Evolutionary conservation across 345 rosid genomes (phyloP).

Genomic region (Mangifera indica): DNA sequence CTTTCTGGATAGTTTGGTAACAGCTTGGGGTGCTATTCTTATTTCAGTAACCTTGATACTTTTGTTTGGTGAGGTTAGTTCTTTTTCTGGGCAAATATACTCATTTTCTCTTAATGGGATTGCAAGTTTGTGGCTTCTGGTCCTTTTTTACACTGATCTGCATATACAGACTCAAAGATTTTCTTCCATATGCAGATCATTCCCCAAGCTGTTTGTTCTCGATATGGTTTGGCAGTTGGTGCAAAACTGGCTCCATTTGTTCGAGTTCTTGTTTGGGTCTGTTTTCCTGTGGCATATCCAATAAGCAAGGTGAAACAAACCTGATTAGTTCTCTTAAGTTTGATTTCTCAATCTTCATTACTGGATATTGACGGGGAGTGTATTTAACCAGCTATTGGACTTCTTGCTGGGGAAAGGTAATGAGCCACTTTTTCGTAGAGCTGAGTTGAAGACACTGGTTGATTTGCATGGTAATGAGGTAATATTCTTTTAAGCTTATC

Average conservation of each 20-base stretch:
- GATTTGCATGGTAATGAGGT: conserved; percentile 73
- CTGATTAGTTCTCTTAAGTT: neutral
- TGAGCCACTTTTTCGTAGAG: conserved; percentile 58
- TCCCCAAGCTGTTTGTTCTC: conserved; percentile 60
- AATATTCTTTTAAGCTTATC: neutral
- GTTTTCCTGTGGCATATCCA: conserved; percentile 69
- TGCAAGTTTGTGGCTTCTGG: no score
- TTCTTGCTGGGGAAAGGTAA: conserved; percentile 50
- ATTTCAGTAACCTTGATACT: conserved; percentile 64
- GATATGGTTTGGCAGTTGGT: conserved; percentile 62
- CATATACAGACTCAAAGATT: neutral
- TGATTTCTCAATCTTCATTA: neutral
- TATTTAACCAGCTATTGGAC: conserved; percentile 45
- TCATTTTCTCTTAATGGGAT: no score
- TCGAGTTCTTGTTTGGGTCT: conserved; percentile 51
- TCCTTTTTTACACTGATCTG: neutral
- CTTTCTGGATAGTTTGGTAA: conserved; percentile 54
- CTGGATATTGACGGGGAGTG: neutral
- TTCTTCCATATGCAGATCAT: conserved; percentile 37
- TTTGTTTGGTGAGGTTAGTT: conserved; percentile 61
- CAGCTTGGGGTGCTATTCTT: conserved; percentile 61
- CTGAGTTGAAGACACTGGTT: conserved; percentile 66
- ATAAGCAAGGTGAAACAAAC: conserved; percentile 57
- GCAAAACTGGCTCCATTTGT: conserved; percentile 55
- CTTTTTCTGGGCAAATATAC: neutral